A percentile compares a stretch with the other conserved stretches of the same genome.
Conservation (phyloP, 495 filamentous ascomycete genomes). For the Podospora sp. region DNA sequence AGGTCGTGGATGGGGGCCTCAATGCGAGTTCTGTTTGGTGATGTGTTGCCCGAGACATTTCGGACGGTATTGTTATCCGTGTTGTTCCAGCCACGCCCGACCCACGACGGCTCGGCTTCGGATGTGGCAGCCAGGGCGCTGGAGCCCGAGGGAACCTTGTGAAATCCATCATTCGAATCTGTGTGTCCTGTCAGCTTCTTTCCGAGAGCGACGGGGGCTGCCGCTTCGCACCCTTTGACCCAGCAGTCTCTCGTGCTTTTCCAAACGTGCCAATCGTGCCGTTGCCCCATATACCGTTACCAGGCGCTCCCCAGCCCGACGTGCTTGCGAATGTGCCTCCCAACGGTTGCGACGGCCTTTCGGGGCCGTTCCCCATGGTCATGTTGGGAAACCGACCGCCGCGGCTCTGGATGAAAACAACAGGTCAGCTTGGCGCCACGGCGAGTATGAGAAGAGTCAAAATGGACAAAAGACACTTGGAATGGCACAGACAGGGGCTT, state of each 20-base stretch:
- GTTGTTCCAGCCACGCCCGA: slow-evolving; percentile 57
- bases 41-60: slow-evolving; percentile 33
- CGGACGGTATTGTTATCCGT: slow-evolving; percentile 44
- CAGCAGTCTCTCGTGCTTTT: slow-evolving; percentile 43
- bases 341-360: slow-evolving; percentile 41
- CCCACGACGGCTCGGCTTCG: slow-evolving; percentile 57
- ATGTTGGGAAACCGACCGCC: slow-evolving; percentile 43
- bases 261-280: slow-evolving; percentile 51
- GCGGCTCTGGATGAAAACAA: slow-evolving; percentile 32
- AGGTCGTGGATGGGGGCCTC: slow-evolving; percentile 43
- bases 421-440: slow-evolving; percentile 21
- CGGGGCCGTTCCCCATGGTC: slow-evolving; percentile 38
- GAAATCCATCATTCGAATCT: slow-evolving; percentile 44
- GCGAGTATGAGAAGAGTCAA: background rate
- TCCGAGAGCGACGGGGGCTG: background rate
- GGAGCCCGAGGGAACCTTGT: slow-evolving; percentile 55
- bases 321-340: slow-evolving; percentile 50
- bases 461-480: background rate
- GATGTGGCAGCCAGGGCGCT: slow-evolving; percentile 66
- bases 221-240: slow-evolving; percentile 51
- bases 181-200: slow-evolving; percentile 27
- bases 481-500: slow-evolving; percentile 16
- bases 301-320: slow-evolving; percentile 49
- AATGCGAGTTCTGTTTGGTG: slow-evolving; percentile 34
- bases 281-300: slow-evolving; percentile 64